Conservation (phyloP, 345 rosid species). For the Lepidium aucheri region DNA sequence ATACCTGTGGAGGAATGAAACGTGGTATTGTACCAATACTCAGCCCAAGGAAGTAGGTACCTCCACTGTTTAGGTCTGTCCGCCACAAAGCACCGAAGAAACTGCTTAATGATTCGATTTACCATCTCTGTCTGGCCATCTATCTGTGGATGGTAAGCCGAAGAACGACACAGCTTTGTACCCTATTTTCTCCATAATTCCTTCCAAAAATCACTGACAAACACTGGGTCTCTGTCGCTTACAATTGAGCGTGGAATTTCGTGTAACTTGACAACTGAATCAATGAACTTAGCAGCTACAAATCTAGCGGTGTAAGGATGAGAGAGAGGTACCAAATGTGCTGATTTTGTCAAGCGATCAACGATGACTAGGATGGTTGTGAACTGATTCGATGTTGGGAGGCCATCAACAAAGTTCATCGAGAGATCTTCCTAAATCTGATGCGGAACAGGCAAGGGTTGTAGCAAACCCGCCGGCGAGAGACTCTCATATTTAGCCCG, state of each 20-base stretch:
- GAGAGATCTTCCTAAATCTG: not conserved
- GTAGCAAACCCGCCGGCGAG: not conserved
- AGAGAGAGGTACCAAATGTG: not conserved
- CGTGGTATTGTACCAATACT: not conserved
- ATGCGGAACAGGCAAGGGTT: not conserved
- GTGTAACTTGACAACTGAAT: too few relatives aligned
- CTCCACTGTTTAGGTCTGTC: not conserved
- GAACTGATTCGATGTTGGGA: rapidly evolving
- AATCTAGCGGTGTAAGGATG: not conserved
- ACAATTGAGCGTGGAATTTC: not conserved
- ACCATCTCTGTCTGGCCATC: not conserved
- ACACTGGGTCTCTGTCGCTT: too few relatives aligned
- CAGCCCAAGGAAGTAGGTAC: not conserved
- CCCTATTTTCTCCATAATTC: not conserved
- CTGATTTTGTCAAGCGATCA: not conserved
- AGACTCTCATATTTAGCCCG: not conserved
- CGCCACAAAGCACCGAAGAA: not conserved
- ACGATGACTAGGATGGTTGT: not conserved
- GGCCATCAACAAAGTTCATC: not conserved
- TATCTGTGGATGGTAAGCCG: not conserved
- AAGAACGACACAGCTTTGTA: not conserved
- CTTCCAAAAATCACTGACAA: not conserved
- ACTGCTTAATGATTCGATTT: not conserved
- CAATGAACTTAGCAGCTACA: not conserved
- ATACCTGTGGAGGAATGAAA: too few relatives aligned